Conservation (phyloP, 2,329 filamentous ascomycete genomes). For the Byssochlamys sp. region DNA sequence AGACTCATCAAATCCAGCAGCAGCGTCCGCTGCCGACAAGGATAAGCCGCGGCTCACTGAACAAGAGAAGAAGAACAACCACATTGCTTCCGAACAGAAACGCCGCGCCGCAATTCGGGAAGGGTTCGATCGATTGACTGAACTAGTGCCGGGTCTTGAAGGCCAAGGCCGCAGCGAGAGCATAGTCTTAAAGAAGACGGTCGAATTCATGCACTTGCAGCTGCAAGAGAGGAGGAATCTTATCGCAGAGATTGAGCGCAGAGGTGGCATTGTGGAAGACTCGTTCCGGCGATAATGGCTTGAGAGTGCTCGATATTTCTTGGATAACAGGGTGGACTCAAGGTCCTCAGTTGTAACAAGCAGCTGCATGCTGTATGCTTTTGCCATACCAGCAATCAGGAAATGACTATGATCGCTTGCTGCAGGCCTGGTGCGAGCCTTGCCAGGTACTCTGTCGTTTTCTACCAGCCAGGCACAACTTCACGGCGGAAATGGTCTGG, state of each 20-base stretch:
- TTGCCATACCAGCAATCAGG: background rate
- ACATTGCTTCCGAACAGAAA: conserved; percentile 58
- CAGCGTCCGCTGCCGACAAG: conserved; percentile 17
- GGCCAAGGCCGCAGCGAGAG: conserved; percentile 79
- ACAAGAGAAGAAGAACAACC: conserved; percentile 63
- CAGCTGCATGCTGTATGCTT: background rate
- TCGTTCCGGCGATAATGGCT: conserved; percentile 20
- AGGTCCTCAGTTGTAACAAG: background rate
- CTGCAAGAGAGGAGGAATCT: conserved; percentile 50
- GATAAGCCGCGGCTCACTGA: conserved; percentile 59
- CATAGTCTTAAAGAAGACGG: conserved; percentile 64
- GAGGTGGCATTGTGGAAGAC: conserved; percentile 47
- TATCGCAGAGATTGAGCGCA: conserved; percentile 49
- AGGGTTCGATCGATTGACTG: conserved; percentile 71
- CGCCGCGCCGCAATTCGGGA: conserved; percentile 66
- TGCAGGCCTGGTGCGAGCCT: background rate
- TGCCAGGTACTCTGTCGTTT: background rate
- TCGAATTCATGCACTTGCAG: conserved; percentile 55
- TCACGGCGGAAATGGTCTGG: background rate
- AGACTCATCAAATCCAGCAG: conserved; percentile 10
- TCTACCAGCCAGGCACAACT: background rate
- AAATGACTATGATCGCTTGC: background rate
- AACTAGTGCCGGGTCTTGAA: conserved; percentile 69
- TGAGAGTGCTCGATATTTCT: background rate
- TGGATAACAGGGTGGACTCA: background rate